Evolutionary conservation across 176 grass and related monocot species (phyloP), one percentile per base, ranked within the genome.

Genomic region (Raddia distichophylla): DNA sequence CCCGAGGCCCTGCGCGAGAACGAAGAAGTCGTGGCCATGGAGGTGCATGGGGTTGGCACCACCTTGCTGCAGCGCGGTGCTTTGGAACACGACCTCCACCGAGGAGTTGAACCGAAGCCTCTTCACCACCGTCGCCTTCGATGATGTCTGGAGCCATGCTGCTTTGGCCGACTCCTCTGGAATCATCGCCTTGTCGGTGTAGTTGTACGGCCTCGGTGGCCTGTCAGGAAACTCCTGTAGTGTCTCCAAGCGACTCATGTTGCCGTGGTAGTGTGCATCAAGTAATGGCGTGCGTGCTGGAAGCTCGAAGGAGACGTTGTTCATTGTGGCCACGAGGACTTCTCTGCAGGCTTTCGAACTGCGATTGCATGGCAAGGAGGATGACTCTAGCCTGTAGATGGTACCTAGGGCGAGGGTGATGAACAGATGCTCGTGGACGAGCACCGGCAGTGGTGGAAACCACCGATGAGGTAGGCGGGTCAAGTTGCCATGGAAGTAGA

Each of bases 1-100:
- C 0, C 87, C 91, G 0, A 47, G 27, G 32, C 91, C 91, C 61
- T 54, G 65, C 18, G 86, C 86, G 4, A 92, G 79, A n/a, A 93
- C 74, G 67, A 89, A 89, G 62, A 92, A 76, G 69, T 81, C 86
- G 14, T 73, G 43, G 1, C 90, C 92, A 18, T 94, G 92, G 53
- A 94, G 68, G 15, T 94, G 92, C 86, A 94, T 91, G 2, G 92
- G 89, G 55, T 94, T 90, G 54, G 85, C 75, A 76, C 89, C 92
- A 4, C 80, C 83, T 47, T 43, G 55, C 69, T 74, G 54, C 37
- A 92, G 59, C 4, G 80, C 69, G 9, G 87, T 93, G 45, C 87
- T 88, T 80, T 93, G 90, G 68, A 93, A 87, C 48, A 93, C 83
- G 10, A 89, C 48, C 58, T 93, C 92, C 44, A 94, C 80, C 0